phyloP scores from a whole-genome alignment of 2,329 filamentous ascomycete genomes.

The Sodiomyces alkalinus region DNA sequence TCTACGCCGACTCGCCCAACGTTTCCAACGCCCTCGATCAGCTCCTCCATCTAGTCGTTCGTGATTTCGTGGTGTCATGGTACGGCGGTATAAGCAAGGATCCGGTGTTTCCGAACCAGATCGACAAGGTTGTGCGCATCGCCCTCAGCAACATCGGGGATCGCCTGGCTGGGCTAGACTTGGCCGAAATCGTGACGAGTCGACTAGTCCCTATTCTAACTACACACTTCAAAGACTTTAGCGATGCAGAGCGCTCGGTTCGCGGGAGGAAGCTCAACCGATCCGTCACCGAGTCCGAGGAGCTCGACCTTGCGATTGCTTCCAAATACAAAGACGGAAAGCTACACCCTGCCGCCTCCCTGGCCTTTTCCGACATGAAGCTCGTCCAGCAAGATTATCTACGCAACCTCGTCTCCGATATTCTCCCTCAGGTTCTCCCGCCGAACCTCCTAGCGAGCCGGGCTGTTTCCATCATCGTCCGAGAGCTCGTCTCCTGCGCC shows the following conservation, averaged over 20 bases:
- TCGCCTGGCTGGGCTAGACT: slow-evolving; percentile 58
- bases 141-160: slow-evolving; percentile 59
- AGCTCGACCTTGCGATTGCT: slow-evolving; percentile 91
- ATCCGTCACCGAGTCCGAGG: slow-evolving; percentile 88
- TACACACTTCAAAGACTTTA: slow-evolving; percentile 76
- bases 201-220: slow-evolving; percentile 80
- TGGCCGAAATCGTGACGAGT: slow-evolving; percentile 71
- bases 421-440: slow-evolving; percentile 65
- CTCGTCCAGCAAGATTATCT: slow-evolving; percentile 79
- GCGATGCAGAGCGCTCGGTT: slow-evolving; percentile 75
- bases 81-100: slow-evolving; percentile 74
- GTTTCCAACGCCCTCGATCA: slow-evolving; percentile 71
- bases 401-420: slow-evolving; percentile 52
- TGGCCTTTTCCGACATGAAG: slow-evolving; percentile 74
- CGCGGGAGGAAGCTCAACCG: slow-evolving; percentile 77
- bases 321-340: slow-evolving; percentile 81
- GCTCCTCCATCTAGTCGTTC: slow-evolving; percentile 58
- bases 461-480: slow-evolving; percentile 64
- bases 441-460: slow-evolving; percentile 61
- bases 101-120: slow-evolving; percentile 68
- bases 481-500: slow-evolving; percentile 88
- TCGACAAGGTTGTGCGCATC: slow-evolving; percentile 64
- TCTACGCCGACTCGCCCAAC: slow-evolving; percentile 62
- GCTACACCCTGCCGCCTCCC: slow-evolving; percentile 70
- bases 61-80: slow-evolving; percentile 82